These are phyloP conservation scores for Heterobasidion occidentale DNA, from an alignment of 1,284 basidiomycete genomes.

Conservation along the genomic window DNA sequence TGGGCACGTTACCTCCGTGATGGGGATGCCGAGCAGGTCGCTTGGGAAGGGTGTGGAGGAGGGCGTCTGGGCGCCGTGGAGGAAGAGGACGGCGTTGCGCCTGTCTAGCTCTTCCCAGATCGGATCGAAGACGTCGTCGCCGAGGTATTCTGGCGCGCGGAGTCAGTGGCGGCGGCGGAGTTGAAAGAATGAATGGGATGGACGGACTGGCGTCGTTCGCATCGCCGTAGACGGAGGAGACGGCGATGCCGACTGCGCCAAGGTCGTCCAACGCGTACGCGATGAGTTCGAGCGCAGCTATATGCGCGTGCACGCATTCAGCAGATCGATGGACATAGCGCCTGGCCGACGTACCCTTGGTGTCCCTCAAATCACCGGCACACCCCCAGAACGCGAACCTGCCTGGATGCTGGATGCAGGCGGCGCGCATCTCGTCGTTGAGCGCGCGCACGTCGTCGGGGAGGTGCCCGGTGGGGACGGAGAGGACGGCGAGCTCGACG, in stretches of 20 bases:
- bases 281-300: constrained; percentile 52
- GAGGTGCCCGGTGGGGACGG: constrained; percentile 50
- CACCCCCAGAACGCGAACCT: constrained; percentile 64
- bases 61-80: constrained; percentile 61
- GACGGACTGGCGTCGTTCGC: constrained; percentile 19
- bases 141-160: constrained; percentile 47
- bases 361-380: constrained; percentile 51
- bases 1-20: constrained; percentile 41
- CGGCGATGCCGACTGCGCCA: constrained; percentile 49
- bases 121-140: constrained; percentile 49
- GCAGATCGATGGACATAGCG: background rate
- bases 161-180: background rate
- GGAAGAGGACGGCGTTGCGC: constrained; percentile 50
- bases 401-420: constrained; percentile 37
- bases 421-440: constrained; percentile 38
- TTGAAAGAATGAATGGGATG: background rate
- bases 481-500: constrained; percentile 54
- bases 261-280: constrained; percentile 49
- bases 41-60: constrained; percentile 58
- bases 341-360: constrained; percentile 34
- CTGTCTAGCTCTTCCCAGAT: constrained; percentile 60
- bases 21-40: constrained; percentile 52
- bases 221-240: constrained; percentile 56
- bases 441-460: constrained; percentile 26
- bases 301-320: background rate